Percentiles rank a stretch among this genome's conserved stretches.
Conservation (phyloP, 2,329 filamentous ascomycete genomes). For the Hysterium pulicare region DNA sequence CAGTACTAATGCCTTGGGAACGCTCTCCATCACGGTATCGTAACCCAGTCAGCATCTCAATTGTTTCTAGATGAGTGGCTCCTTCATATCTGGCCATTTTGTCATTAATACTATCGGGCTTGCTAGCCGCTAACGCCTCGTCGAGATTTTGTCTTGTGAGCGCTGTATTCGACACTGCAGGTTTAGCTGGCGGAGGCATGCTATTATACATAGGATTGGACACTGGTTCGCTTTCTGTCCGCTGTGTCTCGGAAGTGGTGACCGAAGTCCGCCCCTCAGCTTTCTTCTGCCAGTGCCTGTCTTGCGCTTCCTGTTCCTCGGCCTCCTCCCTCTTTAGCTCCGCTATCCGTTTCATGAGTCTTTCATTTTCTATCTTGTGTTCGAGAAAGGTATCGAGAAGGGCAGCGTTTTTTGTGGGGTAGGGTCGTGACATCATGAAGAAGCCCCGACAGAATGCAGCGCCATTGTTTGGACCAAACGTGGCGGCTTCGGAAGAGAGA, state of each 20-base stretch:
- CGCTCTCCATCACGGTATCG: slow-evolving; percentile 86
- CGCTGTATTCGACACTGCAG: slow-evolving; percentile 59
- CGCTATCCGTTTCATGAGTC: slow-evolving; percentile 76
- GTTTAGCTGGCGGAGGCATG: slow-evolving; percentile 67
- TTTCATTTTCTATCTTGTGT: slow-evolving; percentile 94
- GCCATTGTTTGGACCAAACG: slow-evolving; percentile 61
- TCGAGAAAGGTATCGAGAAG: slow-evolving; percentile 91
- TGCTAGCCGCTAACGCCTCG: slow-evolving; percentile 62
- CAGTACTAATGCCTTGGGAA: slow-evolving; percentile 82
- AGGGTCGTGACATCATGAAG: slow-evolving; percentile 88
- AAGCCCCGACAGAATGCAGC: slow-evolving; percentile 73
- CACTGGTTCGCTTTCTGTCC: slow-evolving; percentile 25
- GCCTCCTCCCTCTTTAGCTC: slow-evolving; percentile 83
- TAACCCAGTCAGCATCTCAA: slow-evolving; percentile 89
- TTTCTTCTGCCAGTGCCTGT: slow-evolving; percentile 56
- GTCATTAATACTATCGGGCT: slow-evolving; percentile 73
- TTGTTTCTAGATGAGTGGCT: slow-evolving; percentile 71
- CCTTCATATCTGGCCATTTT: slow-evolving; percentile 83
- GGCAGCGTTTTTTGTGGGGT: slow-evolving; percentile 81
- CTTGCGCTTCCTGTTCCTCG: slow-evolving; percentile 68
- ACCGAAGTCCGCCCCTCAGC: slow-evolving; percentile 56
- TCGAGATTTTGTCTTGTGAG: slow-evolving; percentile 79
- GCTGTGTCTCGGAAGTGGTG: slow-evolving; percentile 41
- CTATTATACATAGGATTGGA: slow-evolving; percentile 45
- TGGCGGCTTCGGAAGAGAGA: slow-evolving; percentile 66